These are phyloP conservation scores for Ceratocystis destructans DNA, from an alignment of 2,329 filamentous ascomycete genomes.

Conservation along the genomic window DNA sequence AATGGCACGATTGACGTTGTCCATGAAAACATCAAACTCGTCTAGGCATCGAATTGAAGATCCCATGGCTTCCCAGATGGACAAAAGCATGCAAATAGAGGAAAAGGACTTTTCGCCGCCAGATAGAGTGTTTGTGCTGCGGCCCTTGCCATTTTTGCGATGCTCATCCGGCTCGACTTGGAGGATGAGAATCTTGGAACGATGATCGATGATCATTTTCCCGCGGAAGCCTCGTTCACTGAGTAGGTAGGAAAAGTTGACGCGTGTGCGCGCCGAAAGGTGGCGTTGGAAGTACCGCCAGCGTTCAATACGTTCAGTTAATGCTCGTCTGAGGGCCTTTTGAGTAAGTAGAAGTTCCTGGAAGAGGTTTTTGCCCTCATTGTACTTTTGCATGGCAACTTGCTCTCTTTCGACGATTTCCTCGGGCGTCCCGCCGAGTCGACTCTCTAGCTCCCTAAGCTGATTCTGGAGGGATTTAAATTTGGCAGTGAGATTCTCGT, in stretches of 20 bases:
- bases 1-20: conserved; percentile 84
- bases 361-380: conserved; percentile 28
- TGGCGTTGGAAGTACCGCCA: conserved; percentile 72
- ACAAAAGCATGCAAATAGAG: conserved; percentile 81
- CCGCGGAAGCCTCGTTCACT: conserved; percentile 83
- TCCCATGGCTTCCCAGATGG: conserved; percentile 97
- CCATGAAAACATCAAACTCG: conserved; percentile 99
- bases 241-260: conserved; percentile 77
- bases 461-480: conserved; percentile 43
- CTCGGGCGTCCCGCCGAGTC: conserved; percentile 49
- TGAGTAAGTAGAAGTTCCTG: conserved; percentile 33
- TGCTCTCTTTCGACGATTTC: conserved; percentile 43
- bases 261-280: conserved; percentile 74
- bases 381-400: conserved; percentile 30
- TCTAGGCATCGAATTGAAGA: conserved; percentile 88
- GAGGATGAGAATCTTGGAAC: conserved; percentile 58
- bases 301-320: conserved; percentile 54
- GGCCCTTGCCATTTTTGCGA: conserved; percentile 52
- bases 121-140: conserved; percentile 81
- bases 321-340: conserved; percentile 40
- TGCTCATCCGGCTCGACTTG: conserved; percentile 61
- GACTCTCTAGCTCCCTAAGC: conserved; percentile 41
- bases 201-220: conserved; percentile 64
- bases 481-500: conserved; percentile 40
- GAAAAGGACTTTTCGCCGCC: conserved; percentile 97